Evolutionary conservation across 2,329 filamentous ascomycete species (phyloP), one percentile per base, ranked within the genome.

Genomic region (Verticillium nubilum): DNA sequence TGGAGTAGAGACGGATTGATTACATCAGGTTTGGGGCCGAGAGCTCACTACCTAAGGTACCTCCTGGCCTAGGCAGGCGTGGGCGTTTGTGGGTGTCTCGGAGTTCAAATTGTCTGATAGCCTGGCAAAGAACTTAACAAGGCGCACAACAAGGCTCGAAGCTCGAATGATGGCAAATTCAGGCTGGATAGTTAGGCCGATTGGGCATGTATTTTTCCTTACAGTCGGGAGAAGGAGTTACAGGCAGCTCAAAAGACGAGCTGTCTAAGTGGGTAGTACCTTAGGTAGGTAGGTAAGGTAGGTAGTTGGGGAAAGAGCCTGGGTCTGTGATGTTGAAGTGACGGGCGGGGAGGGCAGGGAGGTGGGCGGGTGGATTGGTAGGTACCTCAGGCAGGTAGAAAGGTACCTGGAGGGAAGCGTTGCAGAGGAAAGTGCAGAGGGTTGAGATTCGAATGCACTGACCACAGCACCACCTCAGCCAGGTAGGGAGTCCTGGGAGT

Each of bases 21-120:
- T 60, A 60, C 58, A 60, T 60, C 54, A 60, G 55, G 47, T 50
- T 54, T 13, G 9, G 19, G 42, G n/a, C 9, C n/a, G 42, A 50
- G 19, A 19, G n/a, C 19, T n/a, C n/a, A n/a, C n/a, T n/a, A n/a
- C n/a, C n/a, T n/a, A n/a, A n/a, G n/a, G n/a, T n/a, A n/a, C n/a
- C n/a, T n/a, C 19, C 42, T 10, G 25, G 42, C 42, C 58, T 50
- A 57, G 52, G 26, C n/a, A 29, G 26, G 25, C 52, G 52, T 19
- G 5, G 52, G 37, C 37, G 37, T 19, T 54, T 54, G 15, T 54
- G 25, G 25, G 29, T 50, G 42, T 50, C 42, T 50, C 42, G 19
- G 42, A 50, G 42, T 13, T 50, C n/a, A 50, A 50, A 23, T 23
- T n/a, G 7, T 50, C 29, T 23, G 19, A 50, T 25, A 10, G 13